phyloP scores from a whole-genome alignment of 2,329 filamentous ascomycete genomes.

The Paradendryphiella salina region DNA sequence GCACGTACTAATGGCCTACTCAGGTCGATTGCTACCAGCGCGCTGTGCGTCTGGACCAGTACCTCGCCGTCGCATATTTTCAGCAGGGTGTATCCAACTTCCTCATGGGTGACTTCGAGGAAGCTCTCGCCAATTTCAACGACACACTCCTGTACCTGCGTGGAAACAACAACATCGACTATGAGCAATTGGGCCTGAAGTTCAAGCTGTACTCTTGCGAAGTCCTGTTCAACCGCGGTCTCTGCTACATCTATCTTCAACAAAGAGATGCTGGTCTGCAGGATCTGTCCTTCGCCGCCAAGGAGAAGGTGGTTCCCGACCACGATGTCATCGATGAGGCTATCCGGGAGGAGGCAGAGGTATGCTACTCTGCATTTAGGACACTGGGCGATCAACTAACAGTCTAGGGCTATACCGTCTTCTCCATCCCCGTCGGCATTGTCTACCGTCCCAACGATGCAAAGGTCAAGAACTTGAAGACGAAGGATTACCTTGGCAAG shows the following conservation, averaged over 20 bases:
- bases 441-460: conserved; percentile 95
- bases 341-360: conserved; percentile 89
- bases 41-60: conserved; percentile 87
- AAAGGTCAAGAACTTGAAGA: conserved; percentile 97
- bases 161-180: conserved; percentile 97
- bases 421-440: conserved; percentile 94
- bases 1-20: conserved; percentile 23
- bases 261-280: conserved; percentile 89
- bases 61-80: conserved; percentile 96
- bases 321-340: conserved; percentile 98
- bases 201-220: conserved; percentile 98
- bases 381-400: conserved; percentile 30
- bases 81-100: conserved; percentile 99
- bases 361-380: conserved; percentile 45
- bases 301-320: conserved; percentile 94
- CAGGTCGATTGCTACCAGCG: conserved; percentile 95
- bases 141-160: conserved; percentile 92
- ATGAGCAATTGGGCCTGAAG: conserved; percentile 89
- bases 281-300: conserved; percentile 85
- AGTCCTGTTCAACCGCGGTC: conserved; percentile 92
- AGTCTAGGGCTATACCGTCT: conserved; percentile 88
- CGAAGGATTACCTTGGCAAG: conserved; percentile 96
- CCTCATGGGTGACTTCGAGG: conserved; percentile 93
- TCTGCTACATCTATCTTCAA: conserved; percentile 96
- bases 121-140: conserved; percentile 97